phyloP scores from a whole-genome alignment of 2,329 filamentous ascomycete genomes.

The Chalaropsis thielavioides region DNA sequence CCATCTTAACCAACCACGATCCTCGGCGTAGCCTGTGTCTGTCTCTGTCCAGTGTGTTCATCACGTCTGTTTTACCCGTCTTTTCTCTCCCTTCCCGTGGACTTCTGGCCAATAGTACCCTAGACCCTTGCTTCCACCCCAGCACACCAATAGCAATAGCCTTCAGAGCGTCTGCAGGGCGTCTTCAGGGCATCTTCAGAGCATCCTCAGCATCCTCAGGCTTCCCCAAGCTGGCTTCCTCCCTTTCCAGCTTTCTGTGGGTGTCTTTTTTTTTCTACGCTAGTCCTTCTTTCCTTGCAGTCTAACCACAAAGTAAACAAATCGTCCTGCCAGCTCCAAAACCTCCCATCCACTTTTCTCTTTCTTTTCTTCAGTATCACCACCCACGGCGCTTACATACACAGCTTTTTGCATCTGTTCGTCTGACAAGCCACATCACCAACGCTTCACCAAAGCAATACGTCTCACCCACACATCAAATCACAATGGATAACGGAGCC shows the following conservation, averaged over 20 bases:
- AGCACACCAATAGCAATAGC: neutral
- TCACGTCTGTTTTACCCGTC: too few species aligned
- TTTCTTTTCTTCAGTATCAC: neutral
- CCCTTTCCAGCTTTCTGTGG: neutral
- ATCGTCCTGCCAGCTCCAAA: conserved; percentile 5
- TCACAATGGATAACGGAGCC: conserved; percentile 37
- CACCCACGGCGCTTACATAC: neutral
- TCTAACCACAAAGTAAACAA: conserved; percentile 1
- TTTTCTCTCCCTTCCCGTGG: too few species aligned
- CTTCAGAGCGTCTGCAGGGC: neutral
- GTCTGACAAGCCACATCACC: neutral
- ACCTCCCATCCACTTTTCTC: conserved; percentile 3
- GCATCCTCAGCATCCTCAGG: neutral
- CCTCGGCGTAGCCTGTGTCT: too few species aligned
- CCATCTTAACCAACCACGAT: too few species aligned
- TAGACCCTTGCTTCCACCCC: neutral
- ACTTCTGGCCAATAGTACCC: too few species aligned
- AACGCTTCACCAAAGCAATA: neutral
- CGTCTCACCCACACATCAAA: conserved; percentile 23
- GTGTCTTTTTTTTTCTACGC: conserved; percentile 1
- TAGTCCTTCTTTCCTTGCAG: conserved; percentile 4
- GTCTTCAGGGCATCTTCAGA: neutral
- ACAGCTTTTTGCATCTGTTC: neutral
- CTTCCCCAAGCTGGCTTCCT: neutral
- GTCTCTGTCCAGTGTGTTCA: too few species aligned